Base-by-base conservation (phyloP, 225 moss, liverwort and hornwort species). In the Polytrichum commune region DNA sequence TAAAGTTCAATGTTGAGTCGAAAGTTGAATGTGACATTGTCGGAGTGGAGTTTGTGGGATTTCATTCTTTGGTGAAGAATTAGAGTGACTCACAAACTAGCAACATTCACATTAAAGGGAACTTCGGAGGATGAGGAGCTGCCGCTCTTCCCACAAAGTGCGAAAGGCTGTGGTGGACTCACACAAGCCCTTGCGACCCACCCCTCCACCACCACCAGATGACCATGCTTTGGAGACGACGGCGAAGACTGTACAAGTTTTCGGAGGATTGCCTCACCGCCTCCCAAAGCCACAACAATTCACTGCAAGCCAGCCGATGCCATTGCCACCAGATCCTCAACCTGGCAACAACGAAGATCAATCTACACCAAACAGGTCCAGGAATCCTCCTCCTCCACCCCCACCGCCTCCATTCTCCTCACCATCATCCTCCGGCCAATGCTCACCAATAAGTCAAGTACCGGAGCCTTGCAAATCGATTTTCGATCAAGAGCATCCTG, bases 211-310 rank as follows among this genome's bases (percentile, higher is more conserved):
- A 46, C 7, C 19, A 62, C 53, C 63, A 30, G 63, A 25, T 23
- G 58, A 20, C 6, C 58, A 58, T n/a, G 7, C 6, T 58, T 24
- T 0, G 63, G 74, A 53, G 74, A 74, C 63, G 63, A 27, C 29
- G 26, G 29, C 63, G 29, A 69, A 77, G 56, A 58, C 58, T 23
- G 7, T 58, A 5, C 55, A 66, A 58, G 60, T 70, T 63, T 76
- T 83, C 70, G 83, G 83, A n/a, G 83, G 76, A 64, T 70, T 63
- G 71, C 79, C 83, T 54, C 76, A 75, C 54, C 79, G 79, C 53
- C 79, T 83, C 18, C 83, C 79, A 6, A 83, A 66, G 63, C 83
- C 79, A 27, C 62, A 65, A 62, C 46, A 46, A 16, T 46, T 13
- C 46, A 54, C 28, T 8, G 5, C 6, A 16, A 55, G 68, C 18